A percentile compares a stretch with the other conserved stretches of the same genome.
phyloP scores from a whole-genome alignment of 345 rosid genomes.

The Hirschfeldia incana region DNA sequence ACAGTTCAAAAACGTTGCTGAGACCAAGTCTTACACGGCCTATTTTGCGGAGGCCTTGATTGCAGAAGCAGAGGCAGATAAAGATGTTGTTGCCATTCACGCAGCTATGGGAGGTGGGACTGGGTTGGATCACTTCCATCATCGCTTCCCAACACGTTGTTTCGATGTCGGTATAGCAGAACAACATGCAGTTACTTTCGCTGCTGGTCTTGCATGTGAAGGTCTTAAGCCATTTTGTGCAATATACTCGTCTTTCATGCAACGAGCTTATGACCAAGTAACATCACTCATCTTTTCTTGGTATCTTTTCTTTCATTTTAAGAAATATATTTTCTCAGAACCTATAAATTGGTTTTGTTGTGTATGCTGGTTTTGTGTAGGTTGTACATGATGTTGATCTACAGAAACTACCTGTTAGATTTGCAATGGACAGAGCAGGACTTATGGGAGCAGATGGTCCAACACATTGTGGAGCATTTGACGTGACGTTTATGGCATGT shows the following conservation, averaged over 20 bases:
- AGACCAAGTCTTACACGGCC: slow-evolving; percentile 76
- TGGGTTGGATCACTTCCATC: slow-evolving; percentile 78
- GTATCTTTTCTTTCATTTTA: neutral
- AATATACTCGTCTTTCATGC: slow-evolving; percentile 94
- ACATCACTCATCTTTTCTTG: neutral
- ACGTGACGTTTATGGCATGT: slow-evolving; percentile 95
- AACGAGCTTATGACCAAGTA: slow-evolving; percentile 88
- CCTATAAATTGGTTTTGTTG: neutral
- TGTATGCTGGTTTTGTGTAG: slow-evolving; percentile 41
- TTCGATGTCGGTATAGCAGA: slow-evolving; percentile 98
- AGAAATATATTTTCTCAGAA: neutral
- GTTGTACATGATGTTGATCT: slow-evolving; percentile 95
- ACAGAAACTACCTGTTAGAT: slow-evolving; percentile 93
- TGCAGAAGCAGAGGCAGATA: slow-evolving; percentile 90
- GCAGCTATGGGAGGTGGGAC: slow-evolving; percentile 99
- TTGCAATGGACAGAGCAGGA: slow-evolving; percentile 98
- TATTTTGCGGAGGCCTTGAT: slow-evolving; percentile 91
- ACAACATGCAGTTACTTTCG: slow-evolving; percentile 98
- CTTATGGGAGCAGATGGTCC: slow-evolving; percentile 99
- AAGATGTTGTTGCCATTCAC: slow-evolving; percentile 84
- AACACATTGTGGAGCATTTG: slow-evolving; percentile 93
- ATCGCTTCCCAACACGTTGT: slow-evolving; percentile 81
- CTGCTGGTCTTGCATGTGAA: slow-evolving; percentile 98
- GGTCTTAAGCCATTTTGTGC: slow-evolving; percentile 94
- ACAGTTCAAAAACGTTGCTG: slow-evolving; percentile 63